Evolutionary conservation across 768 basidiomycete genomes (phyloP), one percentile per base, ranked within the genome.

Genomic region (Lyophyllum shimeji): DNA sequence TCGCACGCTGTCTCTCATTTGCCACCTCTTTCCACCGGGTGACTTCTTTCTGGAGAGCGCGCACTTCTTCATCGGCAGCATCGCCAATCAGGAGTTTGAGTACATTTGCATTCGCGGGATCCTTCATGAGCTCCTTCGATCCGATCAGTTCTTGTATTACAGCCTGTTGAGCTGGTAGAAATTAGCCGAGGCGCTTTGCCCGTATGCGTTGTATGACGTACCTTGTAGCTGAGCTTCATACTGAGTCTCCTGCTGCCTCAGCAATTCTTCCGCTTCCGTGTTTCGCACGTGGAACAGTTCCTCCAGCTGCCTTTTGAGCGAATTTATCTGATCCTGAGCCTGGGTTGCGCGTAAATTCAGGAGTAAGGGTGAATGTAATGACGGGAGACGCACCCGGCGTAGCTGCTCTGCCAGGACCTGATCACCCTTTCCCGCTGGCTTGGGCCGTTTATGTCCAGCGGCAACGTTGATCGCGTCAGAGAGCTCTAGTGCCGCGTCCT

Each of bases 1-100:
- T 68, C 17, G 67, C 34, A 27, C 60, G 62, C 45, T 82, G 76
- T 46, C 73, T 78, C 37, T 77, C 74, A 50, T 78, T 77, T 40
- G 82, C 60, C 5, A 65, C 50, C 4, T 76, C 69, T 46, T 79
- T 78, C 62, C 79, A 73, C 15, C 74, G 71, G 20, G 59, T 64
- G 13, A 84, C 66, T 49, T 84, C 81, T 33, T 78, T 71, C 55
- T 84, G 79, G 27, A 82, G 65, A 0, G 55, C 68, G 42, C 76
- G 77, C 62, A 82, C 84, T 70, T 91, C 88, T 52, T 83, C 83
- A 55, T 91, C 84, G 6, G 85, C 89, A 2, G 82, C 82, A 56
- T 90, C 89, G 52, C 88, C 82, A 8, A 89, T 89, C 12, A 93
- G 70, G 46, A 93, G 78, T 60, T 88, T 83, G 27, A 87, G 74